Evolutionary conservation across 192 early-diverging fungal genomes (phyloP), one percentile per base, ranked within the genome.

Genomic region (Thoreauomyces humboldtii): DNA sequence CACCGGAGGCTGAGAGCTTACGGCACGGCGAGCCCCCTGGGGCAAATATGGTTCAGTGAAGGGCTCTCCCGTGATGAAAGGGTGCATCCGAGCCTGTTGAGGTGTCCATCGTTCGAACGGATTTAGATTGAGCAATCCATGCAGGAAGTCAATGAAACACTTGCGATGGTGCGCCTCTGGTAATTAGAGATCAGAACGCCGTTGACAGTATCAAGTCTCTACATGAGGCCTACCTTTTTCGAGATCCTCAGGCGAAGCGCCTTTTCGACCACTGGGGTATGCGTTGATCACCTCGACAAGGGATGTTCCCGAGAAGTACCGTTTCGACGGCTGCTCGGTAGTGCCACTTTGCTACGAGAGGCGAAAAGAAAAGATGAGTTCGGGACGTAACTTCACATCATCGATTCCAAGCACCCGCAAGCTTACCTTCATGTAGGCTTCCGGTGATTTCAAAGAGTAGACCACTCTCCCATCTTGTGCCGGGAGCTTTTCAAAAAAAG

Each of bases 81-180:
- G 96, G 61, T 99, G 96, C 69, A 89, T 75, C 17, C 88, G 82
- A 1, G 96, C 96, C 71, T 99, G 93, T 37, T 91, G 89, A 15
- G 96, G 95, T 9, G 92, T 89, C 95, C 95, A 97, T 52, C 96
- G 82, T 70, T 91, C 91, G 60, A 91, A 81, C 1, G 93, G 95
- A 57, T 99, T 95, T 31, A 97, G 61, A 42, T 89, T 87, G 44
- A 99, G 75, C n/a, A 97, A 73, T 12, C 95, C 95, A 33, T 86
- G 78, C 19, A 98, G 67, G 76, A 99, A 99, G 75, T 99, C 94
- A 38, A 94, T 84, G 44, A 99, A 88, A 7, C 89, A 86, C 17
- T 78, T 50, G 2, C 94, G 86, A 64, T 78, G 86, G 58, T 79
- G 77, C 74, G 78, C 86, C 80, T 92, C 91, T 89, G 59, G 1